Evolutionary conservation across 1,284 basidiomycete species (phyloP).

Genomic region (Cutaneotrichosporon cavernicola): DNA sequence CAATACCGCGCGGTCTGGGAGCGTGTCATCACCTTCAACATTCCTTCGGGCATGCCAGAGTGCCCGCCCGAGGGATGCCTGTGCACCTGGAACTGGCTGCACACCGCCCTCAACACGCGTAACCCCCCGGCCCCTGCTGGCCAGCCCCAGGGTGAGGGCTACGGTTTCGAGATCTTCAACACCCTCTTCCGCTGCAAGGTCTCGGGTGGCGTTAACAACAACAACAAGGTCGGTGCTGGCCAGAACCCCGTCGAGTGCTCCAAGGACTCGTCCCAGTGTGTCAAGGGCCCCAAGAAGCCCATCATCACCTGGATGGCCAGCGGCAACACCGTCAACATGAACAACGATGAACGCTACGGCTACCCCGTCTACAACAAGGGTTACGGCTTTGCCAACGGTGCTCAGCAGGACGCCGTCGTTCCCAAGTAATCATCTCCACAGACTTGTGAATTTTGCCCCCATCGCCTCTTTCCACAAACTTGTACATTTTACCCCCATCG

Average conservation of each 20-base stretch:
- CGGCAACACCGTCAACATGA: conserved; percentile 9
- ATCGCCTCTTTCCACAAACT: not conserved
- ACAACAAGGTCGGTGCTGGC: conserved; percentile 45
- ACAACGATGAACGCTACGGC: conserved; percentile 58
- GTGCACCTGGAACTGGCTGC: conserved; percentile 59
- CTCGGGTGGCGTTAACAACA: conserved; percentile 49
- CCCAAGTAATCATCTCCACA: not conserved
- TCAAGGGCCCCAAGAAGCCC: conserved; percentile 28
- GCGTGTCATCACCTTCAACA: conserved; percentile 5
- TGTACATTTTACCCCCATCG: not conserved
- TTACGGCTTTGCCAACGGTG: conserved; percentile 54
- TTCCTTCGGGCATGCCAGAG: conserved; percentile 60
- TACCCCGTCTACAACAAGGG: conserved; percentile 38
- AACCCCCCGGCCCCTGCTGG: not conserved
- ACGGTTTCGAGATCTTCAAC: conserved; percentile 58
- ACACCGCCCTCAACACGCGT: conserved; percentile 10
- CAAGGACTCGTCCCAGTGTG: conserved; percentile 34
- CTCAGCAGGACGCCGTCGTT: conserved; percentile 38
- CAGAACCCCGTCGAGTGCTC: conserved; percentile 43
- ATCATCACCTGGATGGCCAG: conserved; percentile 14
- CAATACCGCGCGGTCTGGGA: conserved; percentile 57
- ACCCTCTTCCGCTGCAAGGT: conserved; percentile 71
- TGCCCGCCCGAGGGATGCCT: conserved; percentile 66
- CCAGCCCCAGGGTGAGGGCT: conserved; percentile 17
- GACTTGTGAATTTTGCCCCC: not conserved